A percentile compares a stretch with the other conserved stretches of the same genome.
Evolutionary conservation across 441 rosid genomes (phyloP).

Genomic region (Euphorbia celastroides): DNA sequence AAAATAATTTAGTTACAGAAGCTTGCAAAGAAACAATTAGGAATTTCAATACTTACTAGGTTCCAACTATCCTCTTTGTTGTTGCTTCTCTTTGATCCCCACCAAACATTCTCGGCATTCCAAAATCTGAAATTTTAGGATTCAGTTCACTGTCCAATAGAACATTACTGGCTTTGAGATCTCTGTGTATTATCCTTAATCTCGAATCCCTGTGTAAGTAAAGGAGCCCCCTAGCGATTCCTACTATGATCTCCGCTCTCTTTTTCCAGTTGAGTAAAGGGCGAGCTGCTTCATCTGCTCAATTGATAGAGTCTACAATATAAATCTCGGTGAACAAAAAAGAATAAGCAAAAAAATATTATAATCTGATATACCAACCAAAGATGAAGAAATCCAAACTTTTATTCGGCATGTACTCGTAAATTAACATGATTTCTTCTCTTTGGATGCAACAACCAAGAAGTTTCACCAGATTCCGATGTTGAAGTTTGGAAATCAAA

Average conservation of each 20-base stretch:
- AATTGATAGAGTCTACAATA: slow-evolving; percentile 3
- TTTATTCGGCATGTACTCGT: slow-evolving; percentile 40
- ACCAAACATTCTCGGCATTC: slow-evolving; percentile 67
- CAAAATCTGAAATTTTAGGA: slow-evolving; percentile 63
- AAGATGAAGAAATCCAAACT: slow-evolving; percentile 44
- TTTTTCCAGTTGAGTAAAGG: slow-evolving; percentile 34
- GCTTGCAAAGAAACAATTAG: not conserved
- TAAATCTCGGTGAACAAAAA: not conserved
- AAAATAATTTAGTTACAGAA: not conserved
- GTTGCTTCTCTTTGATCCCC: slow-evolving; percentile 45
- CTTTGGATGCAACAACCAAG: slow-evolving; percentile 34
- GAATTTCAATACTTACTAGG: slow-evolving; percentile 39
- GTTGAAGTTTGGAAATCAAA: slow-evolving; percentile 42
- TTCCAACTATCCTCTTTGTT: slow-evolving; percentile 52
- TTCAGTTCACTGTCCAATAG: slow-evolving; percentile 45
- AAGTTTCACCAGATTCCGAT: slow-evolving; percentile 41
- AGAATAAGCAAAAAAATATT: not conserved
- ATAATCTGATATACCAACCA: slow-evolving; percentile 21
- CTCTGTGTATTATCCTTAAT: slow-evolving; percentile 56
- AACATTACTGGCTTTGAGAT: slow-evolving; percentile 61
- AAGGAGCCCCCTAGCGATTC: slow-evolving; percentile 54
- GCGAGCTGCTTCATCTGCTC: slow-evolving; percentile 29
- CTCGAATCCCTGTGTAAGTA: slow-evolving; percentile 64
- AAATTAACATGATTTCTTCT: slow-evolving; percentile 43
- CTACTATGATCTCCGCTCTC: slow-evolving; percentile 40